These are phyloP conservation scores for Phytophthora ramorum DNA, from an alignment of 352 stramenopile genomes.

Conservation along the genomic window DNA sequence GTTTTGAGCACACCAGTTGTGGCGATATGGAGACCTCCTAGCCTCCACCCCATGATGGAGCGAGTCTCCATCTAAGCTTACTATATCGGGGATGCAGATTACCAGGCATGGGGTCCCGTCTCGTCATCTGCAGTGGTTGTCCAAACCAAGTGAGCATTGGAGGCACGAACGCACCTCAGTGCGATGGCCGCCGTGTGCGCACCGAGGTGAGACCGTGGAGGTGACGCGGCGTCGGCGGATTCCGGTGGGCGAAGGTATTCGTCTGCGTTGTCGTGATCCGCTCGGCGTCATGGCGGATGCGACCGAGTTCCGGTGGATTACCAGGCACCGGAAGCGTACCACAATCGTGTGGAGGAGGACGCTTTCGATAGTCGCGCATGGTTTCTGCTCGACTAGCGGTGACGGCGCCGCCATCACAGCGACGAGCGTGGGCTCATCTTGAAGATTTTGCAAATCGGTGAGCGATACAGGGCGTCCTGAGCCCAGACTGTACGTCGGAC, in stretches of 20 bases:
- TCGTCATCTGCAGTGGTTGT: constrained; percentile 7
- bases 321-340: constrained; percentile 36
- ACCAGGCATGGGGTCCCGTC: constrained; percentile 4
- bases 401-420: constrained; percentile 9
- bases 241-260: constrained; percentile 11
- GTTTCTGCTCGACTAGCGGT: constrained; percentile 16
- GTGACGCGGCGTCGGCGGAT: constrained; percentile 8
- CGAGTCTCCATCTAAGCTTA: too few relatives aligned
- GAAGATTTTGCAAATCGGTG: too few relatives aligned
- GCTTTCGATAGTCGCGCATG: neutral
- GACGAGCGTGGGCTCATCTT: too few relatives aligned
- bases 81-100: constrained; percentile 4
- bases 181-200: neutral
- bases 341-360: constrained; percentile 13
- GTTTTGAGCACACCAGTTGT: neutral
- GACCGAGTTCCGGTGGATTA: constrained; percentile 16
- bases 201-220: neutral
- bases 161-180: too few relatives aligned
- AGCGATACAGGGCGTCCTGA: too few relatives aligned
- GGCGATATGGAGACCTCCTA: too few relatives aligned
- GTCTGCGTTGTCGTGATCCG: constrained; percentile 6
- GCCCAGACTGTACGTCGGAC: too few relatives aligned
- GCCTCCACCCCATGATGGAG: too few relatives aligned
- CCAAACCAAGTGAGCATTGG: neutral
- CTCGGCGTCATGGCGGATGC: constrained; percentile 12